A percentile compares a stretch with the other conserved stretches of the same genome.
These are phyloP conservation scores for Coniochaeta sp. DNA, from an alignment of 2,329 filamentous ascomycete genomes.

Conservation along the genomic window DNA sequence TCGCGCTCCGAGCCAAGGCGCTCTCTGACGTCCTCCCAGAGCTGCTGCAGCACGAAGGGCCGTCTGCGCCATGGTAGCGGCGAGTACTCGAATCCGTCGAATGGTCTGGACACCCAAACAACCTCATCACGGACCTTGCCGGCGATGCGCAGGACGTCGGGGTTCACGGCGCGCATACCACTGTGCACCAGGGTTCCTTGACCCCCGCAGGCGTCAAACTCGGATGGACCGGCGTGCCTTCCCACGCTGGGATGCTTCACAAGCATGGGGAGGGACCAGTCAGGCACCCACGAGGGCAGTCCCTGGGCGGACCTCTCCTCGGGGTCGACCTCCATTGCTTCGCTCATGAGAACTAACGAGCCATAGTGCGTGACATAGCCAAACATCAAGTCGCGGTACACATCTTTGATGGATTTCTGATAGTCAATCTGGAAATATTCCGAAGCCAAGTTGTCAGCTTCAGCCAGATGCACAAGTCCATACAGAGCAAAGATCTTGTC, in stretches of 20 bases:
- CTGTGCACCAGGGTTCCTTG: neutral
- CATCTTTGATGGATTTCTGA: neutral
- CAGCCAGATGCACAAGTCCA: neutral
- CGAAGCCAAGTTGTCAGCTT: neutral
- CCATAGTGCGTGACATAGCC: neutral
- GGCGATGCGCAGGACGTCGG: neutral
- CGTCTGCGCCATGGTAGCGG: neutral
- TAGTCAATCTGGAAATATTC: neutral
- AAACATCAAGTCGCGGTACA: neutral
- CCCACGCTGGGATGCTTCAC: neutral
- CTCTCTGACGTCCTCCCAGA: neutral
- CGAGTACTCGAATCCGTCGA: neutral
- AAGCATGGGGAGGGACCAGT: neutral
- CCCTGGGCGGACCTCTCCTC: neutral
- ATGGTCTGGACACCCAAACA: neutral
- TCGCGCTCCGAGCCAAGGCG: neutral
- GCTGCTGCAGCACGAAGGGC: neutral
- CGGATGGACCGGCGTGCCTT: neutral
- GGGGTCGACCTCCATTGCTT: neutral
- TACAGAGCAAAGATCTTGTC: neutral
- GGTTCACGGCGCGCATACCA: neutral
- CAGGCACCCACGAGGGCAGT: neutral
- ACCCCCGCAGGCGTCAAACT: neutral
- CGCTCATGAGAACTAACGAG: neutral
- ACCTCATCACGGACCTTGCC: neutral